Conservation (phyloP, 106 monocot species). For the Phalaenopsis equestris region DNA sequence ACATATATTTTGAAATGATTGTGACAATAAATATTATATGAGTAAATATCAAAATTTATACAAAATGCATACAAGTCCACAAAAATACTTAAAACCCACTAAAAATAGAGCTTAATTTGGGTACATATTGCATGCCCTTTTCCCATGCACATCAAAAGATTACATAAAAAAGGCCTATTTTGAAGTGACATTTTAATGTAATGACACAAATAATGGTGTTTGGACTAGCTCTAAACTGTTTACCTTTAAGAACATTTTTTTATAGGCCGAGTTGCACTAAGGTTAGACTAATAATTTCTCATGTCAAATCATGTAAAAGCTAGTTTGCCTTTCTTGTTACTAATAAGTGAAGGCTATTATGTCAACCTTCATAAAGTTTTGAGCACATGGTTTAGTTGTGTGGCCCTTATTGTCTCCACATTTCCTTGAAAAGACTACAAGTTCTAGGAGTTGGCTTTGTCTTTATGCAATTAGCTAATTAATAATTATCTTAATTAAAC, state of each 20-base stretch:
- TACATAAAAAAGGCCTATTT: neutral
- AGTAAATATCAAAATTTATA: no score
- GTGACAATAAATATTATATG: no score
- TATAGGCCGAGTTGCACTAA: neutral
- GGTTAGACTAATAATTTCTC: neutral
- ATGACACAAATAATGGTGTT: neutral
- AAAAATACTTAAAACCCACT: no score
- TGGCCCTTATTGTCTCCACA: neutral
- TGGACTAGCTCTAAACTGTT: neutral
- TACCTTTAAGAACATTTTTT: neutral
- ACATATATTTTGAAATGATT: no score
- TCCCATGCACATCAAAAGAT: no score
- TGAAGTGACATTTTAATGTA: neutral
- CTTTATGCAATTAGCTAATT: no score
- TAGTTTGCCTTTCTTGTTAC: neutral
- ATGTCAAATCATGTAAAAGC: constrained; percentile 1
- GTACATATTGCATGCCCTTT: no score
- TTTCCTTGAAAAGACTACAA: neutral
- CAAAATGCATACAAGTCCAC: no score
- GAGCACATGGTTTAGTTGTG: neutral
- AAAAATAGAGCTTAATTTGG: no score
- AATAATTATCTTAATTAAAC: no score
- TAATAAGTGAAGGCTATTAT: neutral
- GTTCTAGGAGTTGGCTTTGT: no score
- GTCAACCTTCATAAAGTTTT: neutral